Evolutionary conservation across 192 early-diverging fungal genomes (phyloP), one percentile per base, ranked within the genome.

Genomic region (Coemansia reversa): DNA sequence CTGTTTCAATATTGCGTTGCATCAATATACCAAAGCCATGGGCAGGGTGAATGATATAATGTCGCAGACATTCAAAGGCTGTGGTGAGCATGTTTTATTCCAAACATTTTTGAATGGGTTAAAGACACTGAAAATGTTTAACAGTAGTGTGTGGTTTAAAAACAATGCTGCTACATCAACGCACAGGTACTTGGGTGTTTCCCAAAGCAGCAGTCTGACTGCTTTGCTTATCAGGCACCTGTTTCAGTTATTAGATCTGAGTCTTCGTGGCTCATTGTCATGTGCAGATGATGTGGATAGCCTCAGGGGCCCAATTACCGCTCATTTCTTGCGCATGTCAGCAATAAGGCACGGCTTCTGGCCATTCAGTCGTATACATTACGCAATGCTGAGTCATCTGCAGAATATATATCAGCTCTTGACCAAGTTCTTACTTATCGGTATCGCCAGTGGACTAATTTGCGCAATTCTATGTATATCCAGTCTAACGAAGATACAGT

Each of bases 41-140:
- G 63, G 75, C 3, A 67, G 67, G 25, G 92, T 93, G 65, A 94
- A 94, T 74, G 67, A 66, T 19, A 86, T 90, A 55, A 87, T 96
- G 89, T 87, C 92, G 32, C 85, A 84, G 28, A 94, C 94, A 85
- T 89, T 92, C 87, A 72, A 78, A 53, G 61, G 84, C 22, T 83
- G 90, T 23, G 79, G 68, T 4, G 92, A 92, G 60, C 94, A 96
- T 55, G 70, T 87, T 42, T 88, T 91, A 72, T 96, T 94, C 84
- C 82, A 93, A n/a, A 93, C 94, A 1, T 96, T 93, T 74, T 92
- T 96, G 57, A 93, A 91, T 87, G 94, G 92, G 7, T 89, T 87
- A 56, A 92, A 90, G 81, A 88, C 89, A 70, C 90, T 93, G 85
- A 86, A 91, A 51, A 93, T 96, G 92, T 96, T 96, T 83, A 91